Conservation (phyloP, 768 basidiomycete species). For the Pholiota microspora region DNA sequence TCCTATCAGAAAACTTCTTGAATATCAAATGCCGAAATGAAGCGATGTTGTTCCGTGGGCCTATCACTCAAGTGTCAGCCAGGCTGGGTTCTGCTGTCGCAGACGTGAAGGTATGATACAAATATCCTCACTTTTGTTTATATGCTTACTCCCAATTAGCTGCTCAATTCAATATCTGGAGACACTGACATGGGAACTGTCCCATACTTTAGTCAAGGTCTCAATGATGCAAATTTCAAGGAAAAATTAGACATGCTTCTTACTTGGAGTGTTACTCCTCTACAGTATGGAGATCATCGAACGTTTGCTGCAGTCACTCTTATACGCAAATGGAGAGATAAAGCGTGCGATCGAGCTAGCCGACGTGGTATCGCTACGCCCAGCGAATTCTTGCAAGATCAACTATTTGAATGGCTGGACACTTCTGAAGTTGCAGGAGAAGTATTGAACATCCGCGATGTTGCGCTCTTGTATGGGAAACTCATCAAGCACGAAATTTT, state of each 20-base stretch:
- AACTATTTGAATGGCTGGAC: constrained; percentile 82
- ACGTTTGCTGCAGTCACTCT: constrained; percentile 74
- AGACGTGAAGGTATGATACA: constrained; percentile 40
- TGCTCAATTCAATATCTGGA: constrained; percentile 73
- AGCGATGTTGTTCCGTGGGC: constrained; percentile 70
- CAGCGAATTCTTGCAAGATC: constrained; percentile 66
- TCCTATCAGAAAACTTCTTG: constrained; percentile 56
- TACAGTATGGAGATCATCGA: constrained; percentile 82
- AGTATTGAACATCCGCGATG: constrained; percentile 48
- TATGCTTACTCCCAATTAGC: no score
- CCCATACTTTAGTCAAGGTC: constrained; percentile 53
- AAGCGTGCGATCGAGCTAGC: constrained; percentile 58
- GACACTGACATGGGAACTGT: constrained; percentile 59
- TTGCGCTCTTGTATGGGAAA: constrained; percentile 70
- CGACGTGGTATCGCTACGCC: constrained; percentile 61
- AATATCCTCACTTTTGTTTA: neutral
- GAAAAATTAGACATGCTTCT: constrained; percentile 73
- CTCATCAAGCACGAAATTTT: constrained; percentile 70
- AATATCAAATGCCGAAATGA: constrained; percentile 79
- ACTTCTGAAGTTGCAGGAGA: constrained; percentile 60
- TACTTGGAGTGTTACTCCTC: constrained; percentile 77
- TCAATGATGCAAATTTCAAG: constrained; percentile 45
- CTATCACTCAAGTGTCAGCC: constrained; percentile 59
- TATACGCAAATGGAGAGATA: constrained; percentile 60
- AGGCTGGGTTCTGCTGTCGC: constrained; percentile 60